A percentile compares a stretch with the other conserved stretches of the same genome.
Conservation (phyloP, 495 filamentous ascomycete species). For the Niebla homalea region DNA sequence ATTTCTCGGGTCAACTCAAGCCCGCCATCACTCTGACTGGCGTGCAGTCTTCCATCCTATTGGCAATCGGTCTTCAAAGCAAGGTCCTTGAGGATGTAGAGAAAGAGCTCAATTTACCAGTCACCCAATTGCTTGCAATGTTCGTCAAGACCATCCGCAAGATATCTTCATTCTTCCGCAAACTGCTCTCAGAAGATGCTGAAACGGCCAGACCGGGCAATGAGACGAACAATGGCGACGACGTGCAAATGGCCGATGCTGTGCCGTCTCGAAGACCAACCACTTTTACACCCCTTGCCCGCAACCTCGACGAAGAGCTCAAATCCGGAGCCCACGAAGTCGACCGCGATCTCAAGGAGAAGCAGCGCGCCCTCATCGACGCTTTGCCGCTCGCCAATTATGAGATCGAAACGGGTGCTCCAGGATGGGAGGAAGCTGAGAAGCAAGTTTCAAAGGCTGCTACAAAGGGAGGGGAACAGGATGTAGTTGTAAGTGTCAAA, state of each 20-base stretch:
- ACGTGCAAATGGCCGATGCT: conserved; percentile 41
- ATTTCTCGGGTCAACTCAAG: conserved; percentile 66
- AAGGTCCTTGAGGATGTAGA: conserved; percentile 75
- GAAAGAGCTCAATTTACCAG: conserved; percentile 59
- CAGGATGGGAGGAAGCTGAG: conserved; percentile 75
- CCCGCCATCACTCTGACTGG: conserved; percentile 53
- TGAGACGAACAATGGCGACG: conserved; percentile 42
- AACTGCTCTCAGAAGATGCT: conserved; percentile 60
- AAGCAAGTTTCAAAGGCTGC: conserved; percentile 45
- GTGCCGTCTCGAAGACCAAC: background rate
- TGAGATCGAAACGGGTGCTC: conserved; percentile 57
- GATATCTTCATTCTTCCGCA: conserved; percentile 60
- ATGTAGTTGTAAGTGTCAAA: conserved; percentile 73
- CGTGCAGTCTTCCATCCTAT: conserved; percentile 71
- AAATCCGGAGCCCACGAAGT: conserved; percentile 70
- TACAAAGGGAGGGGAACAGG: conserved; percentile 40
- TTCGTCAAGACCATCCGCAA: conserved; percentile 93
- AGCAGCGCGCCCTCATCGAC: conserved; percentile 77
- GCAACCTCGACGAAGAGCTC: conserved; percentile 71
- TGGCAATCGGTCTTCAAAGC: conserved; percentile 78
- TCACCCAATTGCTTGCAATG: conserved; percentile 80
- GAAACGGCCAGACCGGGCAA: conserved; percentile 44
- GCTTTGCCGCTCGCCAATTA: conserved; percentile 78
- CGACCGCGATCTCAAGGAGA: conserved; percentile 52
- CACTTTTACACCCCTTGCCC: conserved; percentile 55